Evolutionary conservation across 768 basidiomycete genomes (phyloP).

Genomic region (Clavulina sp.): DNA sequence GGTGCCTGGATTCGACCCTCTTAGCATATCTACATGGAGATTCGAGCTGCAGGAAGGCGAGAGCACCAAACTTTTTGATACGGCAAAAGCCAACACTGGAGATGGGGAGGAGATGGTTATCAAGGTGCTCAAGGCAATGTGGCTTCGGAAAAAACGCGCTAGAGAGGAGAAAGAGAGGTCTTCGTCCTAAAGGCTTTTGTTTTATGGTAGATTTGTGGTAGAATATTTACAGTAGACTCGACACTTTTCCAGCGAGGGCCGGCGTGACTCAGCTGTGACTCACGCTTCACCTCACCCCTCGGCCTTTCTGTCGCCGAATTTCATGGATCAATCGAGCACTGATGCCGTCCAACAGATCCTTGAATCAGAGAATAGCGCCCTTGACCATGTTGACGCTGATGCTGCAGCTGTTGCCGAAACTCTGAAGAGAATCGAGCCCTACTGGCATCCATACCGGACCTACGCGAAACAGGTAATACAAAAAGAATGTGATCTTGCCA

Average conservation of each 20-base stretch:
- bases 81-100: slow-evolving; percentile 12
- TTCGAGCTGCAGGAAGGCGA: slow-evolving; percentile 12
- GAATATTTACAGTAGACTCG: neutral
- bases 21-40: slow-evolving; percentile 13
- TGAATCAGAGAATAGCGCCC: too few relatives aligned
- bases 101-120: slow-evolving; percentile 13
- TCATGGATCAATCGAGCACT: too few relatives aligned
- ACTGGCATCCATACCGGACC: slow-evolving; percentile 87
- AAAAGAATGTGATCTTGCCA: slow-evolving; percentile 46
- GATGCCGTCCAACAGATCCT: too few relatives aligned
- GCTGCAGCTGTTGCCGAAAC: neutral
- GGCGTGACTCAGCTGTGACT: neutral
- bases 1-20: slow-evolving; percentile 14
- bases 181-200: neutral
- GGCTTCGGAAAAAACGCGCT: slow-evolving; percentile 14
- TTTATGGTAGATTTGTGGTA: neutral
- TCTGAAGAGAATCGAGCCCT: slow-evolving; percentile 29
- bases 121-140: slow-evolving; percentile 13
- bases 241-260: neutral
- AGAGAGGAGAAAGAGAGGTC: slow-evolving; percentile 4
- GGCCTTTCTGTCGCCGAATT: neutral
- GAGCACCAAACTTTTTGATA: slow-evolving; percentile 8
- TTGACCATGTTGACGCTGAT: neutral
- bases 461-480: slow-evolving; percentile 92
- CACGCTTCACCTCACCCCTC: neutral